Conservation (phyloP, 768 basidiomycete species). For the Mycena maculata region DNA sequence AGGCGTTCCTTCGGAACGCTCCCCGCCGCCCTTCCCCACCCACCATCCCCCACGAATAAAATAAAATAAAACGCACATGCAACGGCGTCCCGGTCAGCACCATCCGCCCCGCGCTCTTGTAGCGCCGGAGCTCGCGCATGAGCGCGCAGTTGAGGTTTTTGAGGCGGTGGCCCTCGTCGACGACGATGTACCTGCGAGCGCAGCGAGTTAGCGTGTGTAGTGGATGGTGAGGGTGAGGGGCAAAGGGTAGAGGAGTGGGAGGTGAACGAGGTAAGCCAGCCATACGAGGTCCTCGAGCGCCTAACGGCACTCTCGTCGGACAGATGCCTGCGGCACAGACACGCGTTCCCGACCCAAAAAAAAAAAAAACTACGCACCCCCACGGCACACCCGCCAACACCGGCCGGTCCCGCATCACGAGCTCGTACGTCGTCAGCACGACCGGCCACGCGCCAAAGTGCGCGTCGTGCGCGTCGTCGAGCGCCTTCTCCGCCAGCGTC, state of each 20-base stretch:
- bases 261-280: background rate
- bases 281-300: too few species aligned
- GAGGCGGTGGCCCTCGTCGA: constrained; percentile 94
- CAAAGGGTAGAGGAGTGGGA: constrained; percentile 38
- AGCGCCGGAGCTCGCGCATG: constrained; percentile 90
- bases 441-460: constrained; percentile 66
- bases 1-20: too few species aligned
- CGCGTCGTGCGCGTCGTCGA: constrained; percentile 12
- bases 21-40: too few species aligned
- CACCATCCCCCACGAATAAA: too few species aligned
- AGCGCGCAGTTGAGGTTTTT: constrained; percentile 95
- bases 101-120: constrained; percentile 86
- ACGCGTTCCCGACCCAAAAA: too few species aligned
- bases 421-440: constrained; percentile 93
- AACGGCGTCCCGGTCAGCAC: constrained; percentile 96
- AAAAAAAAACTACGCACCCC: constrained; percentile 23
- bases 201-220: constrained; percentile 33
- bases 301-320: too few species aligned
- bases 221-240: constrained; percentile 32
- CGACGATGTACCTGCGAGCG: constrained; percentile 89
- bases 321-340: too few species aligned
- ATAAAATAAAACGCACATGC: constrained; percentile 67
- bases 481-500: constrained; percentile 16
- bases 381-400: constrained; percentile 41
- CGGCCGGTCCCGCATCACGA: constrained; percentile 84